Evolutionary conservation across 345 rosid genomes (phyloP).

Genomic region (Isatis tinctoria): DNA sequence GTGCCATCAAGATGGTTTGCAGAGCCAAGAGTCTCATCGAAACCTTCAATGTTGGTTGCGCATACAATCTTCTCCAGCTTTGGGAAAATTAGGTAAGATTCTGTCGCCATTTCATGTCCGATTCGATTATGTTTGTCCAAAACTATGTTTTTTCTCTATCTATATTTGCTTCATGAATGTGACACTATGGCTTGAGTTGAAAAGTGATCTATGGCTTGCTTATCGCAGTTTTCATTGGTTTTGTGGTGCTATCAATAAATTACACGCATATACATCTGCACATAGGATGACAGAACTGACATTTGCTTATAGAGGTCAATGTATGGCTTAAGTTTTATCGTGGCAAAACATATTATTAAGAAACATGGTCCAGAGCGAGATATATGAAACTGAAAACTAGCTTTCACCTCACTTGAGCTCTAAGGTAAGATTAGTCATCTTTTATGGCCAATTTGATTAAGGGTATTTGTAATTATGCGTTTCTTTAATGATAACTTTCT

Average conservation of each 20-base stretch:
- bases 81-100: slow-evolving; percentile 75
- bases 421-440: slow-evolving; percentile 37
- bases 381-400: not conserved
- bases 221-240: not conserved
- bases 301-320: not conserved
- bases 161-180: not conserved
- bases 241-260: not conserved
- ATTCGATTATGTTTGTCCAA: not conserved
- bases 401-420: not conserved
- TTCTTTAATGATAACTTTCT: not conserved
- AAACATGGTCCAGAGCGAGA: too few relatives aligned
- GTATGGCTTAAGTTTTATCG: not conserved
- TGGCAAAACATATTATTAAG: not conserved
- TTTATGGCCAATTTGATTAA: not conserved
- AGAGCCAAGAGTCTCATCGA: slow-evolving; percentile 88
- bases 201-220: not conserved
- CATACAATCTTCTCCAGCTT: slow-evolving; percentile 82
- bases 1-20: slow-evolving; percentile 95
- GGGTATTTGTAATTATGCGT: not conserved
- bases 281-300: not conserved
- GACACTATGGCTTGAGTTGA: not conserved
- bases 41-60: slow-evolving; percentile 87
- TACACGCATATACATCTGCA: not conserved
- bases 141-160: not conserved
- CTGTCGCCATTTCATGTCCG: not conserved